These are phyloP conservation scores for Trametes maxima DNA, from an alignment of 768 basidiomycete genomes.

Conservation along the genomic window DNA sequence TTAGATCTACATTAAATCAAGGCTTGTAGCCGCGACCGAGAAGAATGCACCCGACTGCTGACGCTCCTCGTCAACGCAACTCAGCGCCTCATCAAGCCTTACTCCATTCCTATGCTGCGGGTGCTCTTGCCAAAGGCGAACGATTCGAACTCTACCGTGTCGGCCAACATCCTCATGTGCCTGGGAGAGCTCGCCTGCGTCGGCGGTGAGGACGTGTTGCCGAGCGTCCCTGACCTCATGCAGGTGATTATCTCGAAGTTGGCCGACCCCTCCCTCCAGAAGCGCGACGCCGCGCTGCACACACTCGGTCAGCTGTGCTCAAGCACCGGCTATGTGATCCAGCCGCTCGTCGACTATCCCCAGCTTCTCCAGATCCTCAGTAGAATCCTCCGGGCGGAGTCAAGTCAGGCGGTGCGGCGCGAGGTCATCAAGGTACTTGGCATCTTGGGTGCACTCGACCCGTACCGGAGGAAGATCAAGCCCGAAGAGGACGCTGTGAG, in stretches of 20 bases:
- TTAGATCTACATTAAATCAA: conserved; percentile 8
- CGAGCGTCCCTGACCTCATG: conserved; percentile 87
- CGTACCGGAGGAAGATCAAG: conserved; percentile 84
- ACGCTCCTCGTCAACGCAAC: conserved; percentile 90
- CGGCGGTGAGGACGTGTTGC: conserved; percentile 87
- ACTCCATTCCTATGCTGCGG: conserved; percentile 91
- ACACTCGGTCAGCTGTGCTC: conserved; percentile 96
- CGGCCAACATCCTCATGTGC: conserved; percentile 91
- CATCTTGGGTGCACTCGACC: conserved; percentile 94
- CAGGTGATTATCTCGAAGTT: conserved; percentile 85
- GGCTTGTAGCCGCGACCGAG: conserved; percentile 70
- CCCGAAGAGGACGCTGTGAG: conserved; percentile 64
- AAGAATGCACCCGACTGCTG: conserved; percentile 90
- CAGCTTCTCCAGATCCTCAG: conserved; percentile 85
- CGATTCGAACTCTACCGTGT: conserved; percentile 83
- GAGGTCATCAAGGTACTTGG: conserved; percentile 96
- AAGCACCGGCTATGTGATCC: conserved; percentile 92
- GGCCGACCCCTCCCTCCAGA: conserved; percentile 84
- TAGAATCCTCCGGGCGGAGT: conserved; percentile 83
- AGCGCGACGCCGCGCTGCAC: conserved; percentile 91
- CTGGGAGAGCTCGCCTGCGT: conserved; percentile 92
- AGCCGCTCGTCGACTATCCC: conserved; percentile 89
- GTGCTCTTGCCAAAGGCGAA: conserved; percentile 89
- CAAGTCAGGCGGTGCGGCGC: conserved; percentile 66
- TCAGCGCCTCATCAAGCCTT: conserved; percentile 92